Evolutionary conservation across 2,329 filamentous ascomycete genomes (phyloP).

Genomic region (Ascochyta fabae): DNA sequence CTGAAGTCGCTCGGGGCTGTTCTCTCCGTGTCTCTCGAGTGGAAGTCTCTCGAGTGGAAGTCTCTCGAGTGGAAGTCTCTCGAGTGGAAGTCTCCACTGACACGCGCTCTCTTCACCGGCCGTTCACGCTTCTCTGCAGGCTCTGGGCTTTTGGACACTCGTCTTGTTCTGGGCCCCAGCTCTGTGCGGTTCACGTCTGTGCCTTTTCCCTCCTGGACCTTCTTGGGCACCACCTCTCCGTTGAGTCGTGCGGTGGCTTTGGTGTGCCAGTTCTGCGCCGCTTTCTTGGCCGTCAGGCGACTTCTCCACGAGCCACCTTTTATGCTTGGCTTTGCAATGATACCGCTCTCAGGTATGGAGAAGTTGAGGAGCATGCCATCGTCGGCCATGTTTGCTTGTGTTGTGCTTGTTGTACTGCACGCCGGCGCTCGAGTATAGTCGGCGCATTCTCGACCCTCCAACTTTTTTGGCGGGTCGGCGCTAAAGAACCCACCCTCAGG

Average conservation of each 20-base stretch:
- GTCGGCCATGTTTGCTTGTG: slow-evolving; percentile 74
- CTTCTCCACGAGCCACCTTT: slow-evolving; percentile 95
- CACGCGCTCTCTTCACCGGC: slow-evolving; percentile 43
- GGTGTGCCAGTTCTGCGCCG: slow-evolving; percentile 61
- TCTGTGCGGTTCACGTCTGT: slow-evolving; percentile 42
- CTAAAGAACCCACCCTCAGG: not conserved
- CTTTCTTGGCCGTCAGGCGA: slow-evolving; percentile 79
- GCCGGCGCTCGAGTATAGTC: not conserved
- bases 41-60: slow-evolving; percentile 46
- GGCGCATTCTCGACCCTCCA: slow-evolving; percentile 6
- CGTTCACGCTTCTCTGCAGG: slow-evolving; percentile 27
- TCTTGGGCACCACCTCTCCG: slow-evolving; percentile 35
- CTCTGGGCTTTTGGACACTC: slow-evolving; percentile 26
- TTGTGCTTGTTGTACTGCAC: slow-evolving; percentile 5
- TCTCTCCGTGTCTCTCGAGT: slow-evolving; percentile 32
- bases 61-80: slow-evolving; percentile 49
- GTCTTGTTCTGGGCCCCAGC: slow-evolving; percentile 33
- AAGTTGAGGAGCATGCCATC: slow-evolving; percentile 97
- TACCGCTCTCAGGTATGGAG: slow-evolving; percentile 71
- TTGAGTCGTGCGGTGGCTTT: slow-evolving; percentile 46
- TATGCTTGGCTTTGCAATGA: slow-evolving; percentile 69
- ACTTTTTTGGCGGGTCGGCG: slow-evolving; percentile 30
- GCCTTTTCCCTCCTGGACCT: slow-evolving; percentile 26
- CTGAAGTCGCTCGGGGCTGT: slow-evolving; percentile 31
- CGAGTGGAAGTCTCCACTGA: slow-evolving; percentile 50